Conservation (phyloP, 345 rosid genomes). For the Rhizophora mangle region DNA sequence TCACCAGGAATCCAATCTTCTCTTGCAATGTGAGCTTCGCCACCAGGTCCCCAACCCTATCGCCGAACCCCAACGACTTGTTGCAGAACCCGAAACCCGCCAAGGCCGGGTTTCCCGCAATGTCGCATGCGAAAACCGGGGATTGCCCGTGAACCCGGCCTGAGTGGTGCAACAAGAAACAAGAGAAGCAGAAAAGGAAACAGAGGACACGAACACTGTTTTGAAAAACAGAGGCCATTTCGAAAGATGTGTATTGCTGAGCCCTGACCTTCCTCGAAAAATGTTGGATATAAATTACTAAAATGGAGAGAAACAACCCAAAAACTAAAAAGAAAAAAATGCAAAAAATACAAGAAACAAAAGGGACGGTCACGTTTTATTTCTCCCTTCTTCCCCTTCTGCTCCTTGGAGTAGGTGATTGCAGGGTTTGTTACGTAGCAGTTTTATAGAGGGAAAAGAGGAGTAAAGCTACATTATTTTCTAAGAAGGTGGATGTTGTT, state of each 20-base stretch:
- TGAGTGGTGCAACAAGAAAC: background rate
- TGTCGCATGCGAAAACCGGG: slow-evolving; percentile 79
- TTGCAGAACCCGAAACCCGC: slow-evolving; percentile 60
- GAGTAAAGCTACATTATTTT: background rate
- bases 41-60: slow-evolving; percentile 75
- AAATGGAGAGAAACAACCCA: background rate
- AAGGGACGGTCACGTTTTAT: background rate
- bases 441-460: slow-evolving; percentile 1
- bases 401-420: background rate
- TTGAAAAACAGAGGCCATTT: slow-evolving; percentile 19
- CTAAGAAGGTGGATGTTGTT: slow-evolving; percentile 25
- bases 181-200: slow-evolving; percentile 9
- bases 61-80: slow-evolving; percentile 27
- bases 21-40: slow-evolving; percentile 70
- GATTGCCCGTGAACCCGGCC: slow-evolving; percentile 38
- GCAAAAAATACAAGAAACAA: background rate
- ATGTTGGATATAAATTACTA: background rate
- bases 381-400: background rate
- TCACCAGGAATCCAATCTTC: slow-evolving; percentile 58
- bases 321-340: background rate
- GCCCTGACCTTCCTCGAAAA: background rate
- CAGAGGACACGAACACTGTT: slow-evolving; percentile 38
- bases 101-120: slow-evolving; percentile 40
- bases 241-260: too few relatives aligned
- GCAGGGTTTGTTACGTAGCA: background rate